Percentiles rank a stretch among this genome's conserved stretches.
Conservation (phyloP, 2,329 filamentous ascomycete species). For the Pseudogymnoascus sp. region DNA sequence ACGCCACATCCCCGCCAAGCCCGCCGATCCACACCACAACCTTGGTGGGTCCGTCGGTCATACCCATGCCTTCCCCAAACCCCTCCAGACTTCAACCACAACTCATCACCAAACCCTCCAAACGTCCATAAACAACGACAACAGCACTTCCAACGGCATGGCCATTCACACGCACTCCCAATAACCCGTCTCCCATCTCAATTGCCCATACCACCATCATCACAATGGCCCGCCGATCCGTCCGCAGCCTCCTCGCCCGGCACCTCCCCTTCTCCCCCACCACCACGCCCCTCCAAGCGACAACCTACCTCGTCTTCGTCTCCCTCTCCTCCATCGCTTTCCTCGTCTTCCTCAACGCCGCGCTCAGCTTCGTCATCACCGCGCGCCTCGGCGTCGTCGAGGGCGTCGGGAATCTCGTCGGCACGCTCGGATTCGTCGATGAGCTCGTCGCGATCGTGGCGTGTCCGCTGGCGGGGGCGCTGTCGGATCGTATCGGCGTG, state of each 20-base stretch:
- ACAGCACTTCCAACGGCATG: not conserved
- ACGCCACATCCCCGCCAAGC: not conserved
- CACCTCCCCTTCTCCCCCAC: constrained; percentile 48
- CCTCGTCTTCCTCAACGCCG: constrained; percentile 82
- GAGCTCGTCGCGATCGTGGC: constrained; percentile 75
- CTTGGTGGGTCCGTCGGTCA: not conserved
- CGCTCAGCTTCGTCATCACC: constrained; percentile 76
- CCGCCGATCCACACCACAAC: not conserved
- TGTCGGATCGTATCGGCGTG: constrained; percentile 72
- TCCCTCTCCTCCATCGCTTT: constrained; percentile 84
- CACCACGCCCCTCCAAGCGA: constrained; percentile 55
- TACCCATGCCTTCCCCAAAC: not conserved
- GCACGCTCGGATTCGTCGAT: constrained; percentile 77
- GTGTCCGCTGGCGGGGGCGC: constrained; percentile 71
- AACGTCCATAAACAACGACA: not conserved
- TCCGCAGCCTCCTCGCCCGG: not conserved
- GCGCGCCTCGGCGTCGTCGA: constrained; percentile 69
- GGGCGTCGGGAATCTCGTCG: constrained; percentile 71
- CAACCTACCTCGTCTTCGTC: constrained; percentile 73
- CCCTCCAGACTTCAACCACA: not conserved
- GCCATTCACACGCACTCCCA: not conserved
- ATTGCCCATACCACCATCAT: not conserved
- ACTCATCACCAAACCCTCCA: not conserved
- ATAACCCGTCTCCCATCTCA: not conserved
- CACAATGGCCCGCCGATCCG: not conserved